These are phyloP conservation scores for Didymella arachidicola DNA, from an alignment of 2,329 filamentous ascomycete species.

Conservation along the genomic window DNA sequence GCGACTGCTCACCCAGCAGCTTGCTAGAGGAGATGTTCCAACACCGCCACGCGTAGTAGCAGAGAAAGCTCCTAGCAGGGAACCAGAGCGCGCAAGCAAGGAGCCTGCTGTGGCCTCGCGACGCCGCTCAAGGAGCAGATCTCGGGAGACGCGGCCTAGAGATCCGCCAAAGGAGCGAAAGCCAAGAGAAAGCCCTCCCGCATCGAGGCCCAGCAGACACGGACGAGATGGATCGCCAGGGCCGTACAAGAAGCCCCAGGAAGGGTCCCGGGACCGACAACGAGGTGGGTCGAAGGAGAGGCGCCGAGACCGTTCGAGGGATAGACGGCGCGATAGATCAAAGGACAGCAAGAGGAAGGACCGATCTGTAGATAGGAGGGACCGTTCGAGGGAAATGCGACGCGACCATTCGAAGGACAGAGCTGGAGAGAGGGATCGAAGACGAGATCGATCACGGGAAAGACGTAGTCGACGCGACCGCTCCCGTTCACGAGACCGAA, in stretches of 20 bases:
- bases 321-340: slow-evolving; percentile 31
- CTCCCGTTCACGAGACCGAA: slow-evolving; percentile 26
- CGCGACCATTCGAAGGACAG: slow-evolving; percentile 30
- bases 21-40: slow-evolving; percentile 27
- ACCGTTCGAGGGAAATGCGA: slow-evolving; percentile 26
- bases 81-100: slow-evolving; percentile 20
- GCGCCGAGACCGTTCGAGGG: slow-evolving; percentile 26
- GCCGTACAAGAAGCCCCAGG: slow-evolving; percentile 39
- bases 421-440: slow-evolving; percentile 23
- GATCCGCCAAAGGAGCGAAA: slow-evolving; percentile 25
- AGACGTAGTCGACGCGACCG: slow-evolving; percentile 21
- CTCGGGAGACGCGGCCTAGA: slow-evolving; percentile 21
- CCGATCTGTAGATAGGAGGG: slow-evolving; percentile 23
- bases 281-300: slow-evolving; percentile 23
- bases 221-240: slow-evolving; percentile 36
- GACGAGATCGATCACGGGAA: slow-evolving; percentile 23
- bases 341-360: slow-evolving; percentile 21
- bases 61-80: slow-evolving; percentile 18
- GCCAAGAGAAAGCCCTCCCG: slow-evolving; percentile 24
- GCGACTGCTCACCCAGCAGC: slow-evolving; percentile 39
- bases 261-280: slow-evolving; percentile 26
- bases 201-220: slow-evolving; percentile 19
- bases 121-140: slow-evolving; percentile 29
- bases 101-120: slow-evolving; percentile 21
- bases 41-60: slow-evolving; percentile 30